These are phyloP conservation scores for Blastosporella zonata DNA, from an alignment of 1,284 basidiomycete species.

Conservation along the genomic window DNA sequence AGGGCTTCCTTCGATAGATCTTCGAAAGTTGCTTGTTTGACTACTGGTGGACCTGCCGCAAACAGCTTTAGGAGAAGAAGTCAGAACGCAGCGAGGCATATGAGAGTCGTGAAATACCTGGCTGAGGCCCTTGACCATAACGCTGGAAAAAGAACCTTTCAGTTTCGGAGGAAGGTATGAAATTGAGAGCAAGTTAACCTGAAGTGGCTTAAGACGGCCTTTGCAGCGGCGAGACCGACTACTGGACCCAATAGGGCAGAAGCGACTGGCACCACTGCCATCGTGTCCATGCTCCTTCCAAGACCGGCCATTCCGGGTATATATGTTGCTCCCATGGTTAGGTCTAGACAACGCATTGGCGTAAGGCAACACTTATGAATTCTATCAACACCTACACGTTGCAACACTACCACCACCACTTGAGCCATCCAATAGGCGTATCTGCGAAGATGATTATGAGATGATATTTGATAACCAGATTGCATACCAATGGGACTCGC, in stretches of 20 bases:
- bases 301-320: conserved; percentile 38
- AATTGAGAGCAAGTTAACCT: conserved; percentile 11
- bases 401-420: conserved; percentile 44
- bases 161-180: neutral
- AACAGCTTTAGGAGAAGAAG: conserved; percentile 27
- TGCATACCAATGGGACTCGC: conserved; percentile 35
- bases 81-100: conserved; percentile 11
- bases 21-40: conserved; percentile 40
- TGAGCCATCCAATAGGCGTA: conserved; percentile 41
- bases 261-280: conserved; percentile 37
- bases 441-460: conserved; percentile 22
- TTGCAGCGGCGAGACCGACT: conserved; percentile 40
- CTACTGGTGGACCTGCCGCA: conserved; percentile 41
- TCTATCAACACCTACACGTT: conserved; percentile 28
- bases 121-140: conserved; percentile 35
- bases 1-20: conserved; percentile 39
- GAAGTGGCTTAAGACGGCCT: conserved; percentile 31
- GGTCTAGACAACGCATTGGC: conserved; percentile 25
- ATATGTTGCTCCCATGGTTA: conserved; percentile 38
- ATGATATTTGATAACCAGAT: neutral
- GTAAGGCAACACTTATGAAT: neutral
- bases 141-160: conserved; percentile 22
- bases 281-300: conserved; percentile 39
- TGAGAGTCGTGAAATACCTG: conserved; percentile 20
- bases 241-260: conserved; percentile 43